These are phyloP conservation scores for Anastatica hierochuntica DNA, from an alignment of 345 rosid genomes.

Conservation along the genomic window DNA sequence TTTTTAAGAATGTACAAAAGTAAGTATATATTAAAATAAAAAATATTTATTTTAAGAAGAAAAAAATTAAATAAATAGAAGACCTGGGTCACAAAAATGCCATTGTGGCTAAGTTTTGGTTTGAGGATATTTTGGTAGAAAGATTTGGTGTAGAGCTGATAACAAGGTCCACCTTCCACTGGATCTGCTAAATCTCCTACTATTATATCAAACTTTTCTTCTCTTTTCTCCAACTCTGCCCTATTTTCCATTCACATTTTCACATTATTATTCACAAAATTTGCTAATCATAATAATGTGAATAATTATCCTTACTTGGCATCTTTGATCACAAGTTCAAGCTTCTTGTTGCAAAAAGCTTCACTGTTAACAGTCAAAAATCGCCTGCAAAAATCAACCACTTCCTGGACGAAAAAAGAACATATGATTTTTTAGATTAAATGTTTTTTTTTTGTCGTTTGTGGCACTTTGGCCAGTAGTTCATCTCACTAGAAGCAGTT, in stretches of 20 bases:
- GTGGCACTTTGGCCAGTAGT: no score
- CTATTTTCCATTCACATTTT: conserved; percentile 29
- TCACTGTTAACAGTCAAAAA: conserved; percentile 59
- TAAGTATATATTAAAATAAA: neutral
- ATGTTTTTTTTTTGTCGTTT: neutral
- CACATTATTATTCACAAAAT: no score
- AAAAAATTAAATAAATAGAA: no score
- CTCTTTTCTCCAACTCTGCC: conserved; percentile 69
- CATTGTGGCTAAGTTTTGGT: conserved; percentile 65
- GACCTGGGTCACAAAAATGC: conserved; percentile 94
- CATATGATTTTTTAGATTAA: no score
- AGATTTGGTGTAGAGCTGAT: conserved; percentile 90
- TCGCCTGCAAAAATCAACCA: conserved; percentile 71
- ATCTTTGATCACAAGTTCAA: conserved; percentile 66
- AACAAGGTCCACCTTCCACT: conserved; percentile 96
- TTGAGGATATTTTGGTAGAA: conserved; percentile 70
- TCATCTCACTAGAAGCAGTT: no score
- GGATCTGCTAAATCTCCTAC: conserved; percentile 98
- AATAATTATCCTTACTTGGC: conserved; percentile 88
- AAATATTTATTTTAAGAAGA: no score
- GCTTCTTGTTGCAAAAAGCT: conserved; percentile 68
- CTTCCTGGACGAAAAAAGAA: conserved; percentile 44
- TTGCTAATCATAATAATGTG: no score
- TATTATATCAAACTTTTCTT: conserved; percentile 70
- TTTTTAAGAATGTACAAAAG: neutral